These are phyloP conservation scores for Xylaria multiplex DNA, from an alignment of 2,329 filamentous ascomycete genomes.

Conservation along the genomic window DNA sequence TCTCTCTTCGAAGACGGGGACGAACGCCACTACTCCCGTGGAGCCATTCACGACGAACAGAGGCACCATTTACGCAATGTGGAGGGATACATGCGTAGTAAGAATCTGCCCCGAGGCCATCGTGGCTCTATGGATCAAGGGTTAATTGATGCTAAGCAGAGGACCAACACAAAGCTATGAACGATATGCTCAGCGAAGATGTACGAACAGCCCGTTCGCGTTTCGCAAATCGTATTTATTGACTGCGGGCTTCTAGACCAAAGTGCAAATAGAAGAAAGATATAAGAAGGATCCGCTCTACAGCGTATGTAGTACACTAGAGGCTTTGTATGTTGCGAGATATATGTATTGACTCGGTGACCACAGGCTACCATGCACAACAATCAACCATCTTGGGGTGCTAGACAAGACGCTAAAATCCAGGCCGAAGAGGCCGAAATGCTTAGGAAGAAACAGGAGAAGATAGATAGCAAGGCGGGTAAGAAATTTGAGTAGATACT, in stretches of 20 bases:
- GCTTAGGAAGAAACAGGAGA: conserved; percentile 43
- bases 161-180: conserved; percentile 41
- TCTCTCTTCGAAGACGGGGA: conserved; percentile 39
- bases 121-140: no score
- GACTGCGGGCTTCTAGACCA: conserved; percentile 37
- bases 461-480: conserved; percentile 40
- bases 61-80: conserved; percentile 42
- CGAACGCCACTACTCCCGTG: conserved; percentile 40
- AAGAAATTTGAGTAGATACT: conserved; percentile 37
- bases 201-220: conserved; percentile 29
- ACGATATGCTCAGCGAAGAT: conserved; percentile 42
- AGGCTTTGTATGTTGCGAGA: not conserved
- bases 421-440: conserved; percentile 44
- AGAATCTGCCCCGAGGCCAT: conserved; percentile 11
- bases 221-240: not conserved
- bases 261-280: conserved; percentile 37
- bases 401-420: conserved; percentile 44
- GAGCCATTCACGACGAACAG: conserved; percentile 38
- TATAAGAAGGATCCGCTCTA: conserved; percentile 45
- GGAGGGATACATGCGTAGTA: conserved; percentile 43
- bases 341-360: not conserved
- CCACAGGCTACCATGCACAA: conserved; percentile 44
- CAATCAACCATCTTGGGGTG: conserved; percentile 44
- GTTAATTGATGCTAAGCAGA: conserved; percentile 34
- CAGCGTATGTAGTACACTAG: conserved; percentile 33